Percentiles rank a stretch among this genome's conserved stretches.
Evolutionary conservation across 164 flowering plant species (phyloP).

Genomic region (Liquidambar formosana): DNA sequence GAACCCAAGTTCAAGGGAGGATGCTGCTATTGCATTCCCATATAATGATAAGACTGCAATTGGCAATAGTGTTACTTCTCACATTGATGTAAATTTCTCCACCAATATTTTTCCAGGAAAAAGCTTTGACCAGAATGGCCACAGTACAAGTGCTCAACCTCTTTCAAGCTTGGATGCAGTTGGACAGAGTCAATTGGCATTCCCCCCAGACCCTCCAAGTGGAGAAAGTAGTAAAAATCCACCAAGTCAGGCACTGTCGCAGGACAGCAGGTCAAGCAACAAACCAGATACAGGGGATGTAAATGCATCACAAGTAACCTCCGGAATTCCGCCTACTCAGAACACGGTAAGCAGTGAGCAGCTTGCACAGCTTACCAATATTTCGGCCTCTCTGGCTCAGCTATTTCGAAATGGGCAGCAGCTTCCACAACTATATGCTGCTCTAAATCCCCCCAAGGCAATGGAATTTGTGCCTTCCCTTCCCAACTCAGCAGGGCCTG

Average conservation of each 20-base stretch:
- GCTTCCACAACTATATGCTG: slow-evolving; percentile 51
- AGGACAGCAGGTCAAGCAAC: slow-evolving; percentile 17
- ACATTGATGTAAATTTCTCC: slow-evolving; percentile 17
- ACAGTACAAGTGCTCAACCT: slow-evolving; percentile 8
- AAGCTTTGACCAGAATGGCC: slow-evolving; percentile 15
- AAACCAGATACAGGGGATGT: slow-evolving; percentile 19
- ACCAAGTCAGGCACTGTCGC: slow-evolving; percentile 11
- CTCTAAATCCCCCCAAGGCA: slow-evolving; percentile 33
- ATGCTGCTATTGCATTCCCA: slow-evolving; percentile 14
- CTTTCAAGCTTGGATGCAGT: slow-evolving; percentile 6
- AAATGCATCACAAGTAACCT: slow-evolving; percentile 17
- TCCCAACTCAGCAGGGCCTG: slow-evolving; percentile 20
- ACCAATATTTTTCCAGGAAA: slow-evolving; percentile 9
- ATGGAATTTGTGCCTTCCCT: slow-evolving; percentile 25
- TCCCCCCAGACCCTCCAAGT: slow-evolving; percentile 4
- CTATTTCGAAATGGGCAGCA: slow-evolving; percentile 50
- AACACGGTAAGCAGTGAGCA: slow-evolving; percentile 38
- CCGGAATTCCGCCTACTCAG: slow-evolving; percentile 23
- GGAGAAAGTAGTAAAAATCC: slow-evolving; percentile 15
- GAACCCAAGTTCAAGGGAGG: slow-evolving; percentile 10
- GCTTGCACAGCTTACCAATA: slow-evolving; percentile 40
- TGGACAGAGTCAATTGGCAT: slow-evolving; percentile 16
- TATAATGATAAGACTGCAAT: slow-evolving; percentile 8
- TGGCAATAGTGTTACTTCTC: slow-evolving; percentile 11
- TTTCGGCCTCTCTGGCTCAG: slow-evolving; percentile 60